phyloP scores from a whole-genome alignment of 2,329 filamentous ascomycete genomes.

The Colletotrichum echinochloae region DNA sequence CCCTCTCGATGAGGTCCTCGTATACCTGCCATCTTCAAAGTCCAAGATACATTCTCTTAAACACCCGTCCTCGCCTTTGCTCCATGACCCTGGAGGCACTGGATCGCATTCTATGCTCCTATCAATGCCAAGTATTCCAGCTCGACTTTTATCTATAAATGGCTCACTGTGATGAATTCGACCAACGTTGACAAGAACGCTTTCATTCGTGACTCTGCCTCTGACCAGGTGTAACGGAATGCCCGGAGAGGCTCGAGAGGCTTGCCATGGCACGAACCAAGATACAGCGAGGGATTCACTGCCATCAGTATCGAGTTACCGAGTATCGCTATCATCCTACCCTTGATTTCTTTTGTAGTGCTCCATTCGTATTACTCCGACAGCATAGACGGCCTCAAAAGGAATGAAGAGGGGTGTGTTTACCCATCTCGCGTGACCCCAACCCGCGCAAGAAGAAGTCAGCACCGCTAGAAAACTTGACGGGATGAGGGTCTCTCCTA shows the following conservation, averaged over 20 bases:
- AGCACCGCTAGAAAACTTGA: too few relatives aligned
- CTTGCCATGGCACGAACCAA: too few relatives aligned
- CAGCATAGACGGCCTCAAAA: neutral
- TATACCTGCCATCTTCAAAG: neutral
- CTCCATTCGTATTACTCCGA: neutral
- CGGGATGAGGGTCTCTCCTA: too few relatives aligned
- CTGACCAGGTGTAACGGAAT: too few relatives aligned
- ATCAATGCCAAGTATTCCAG: neutral
- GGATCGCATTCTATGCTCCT: neutral
- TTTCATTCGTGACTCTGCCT: too few relatives aligned
- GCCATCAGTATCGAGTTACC: too few relatives aligned
- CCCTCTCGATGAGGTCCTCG: neutral
- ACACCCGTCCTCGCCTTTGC: neutral
- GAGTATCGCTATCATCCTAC: too few relatives aligned
- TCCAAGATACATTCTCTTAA: neutral
- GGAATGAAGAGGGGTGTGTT: neutral
- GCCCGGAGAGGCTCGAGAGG: too few relatives aligned
- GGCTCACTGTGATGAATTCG: too few relatives aligned
- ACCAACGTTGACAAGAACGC: too few relatives aligned
- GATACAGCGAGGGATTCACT: too few relatives aligned
- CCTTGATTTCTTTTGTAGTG: neutral
- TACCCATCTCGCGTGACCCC: neutral
- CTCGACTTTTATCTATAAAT: neutral
- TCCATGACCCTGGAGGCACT: neutral
- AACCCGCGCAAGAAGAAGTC: too few relatives aligned